phyloP scores from a whole-genome alignment of 2,329 filamentous ascomycete species.

The Aspergillus japonicus region DNA sequence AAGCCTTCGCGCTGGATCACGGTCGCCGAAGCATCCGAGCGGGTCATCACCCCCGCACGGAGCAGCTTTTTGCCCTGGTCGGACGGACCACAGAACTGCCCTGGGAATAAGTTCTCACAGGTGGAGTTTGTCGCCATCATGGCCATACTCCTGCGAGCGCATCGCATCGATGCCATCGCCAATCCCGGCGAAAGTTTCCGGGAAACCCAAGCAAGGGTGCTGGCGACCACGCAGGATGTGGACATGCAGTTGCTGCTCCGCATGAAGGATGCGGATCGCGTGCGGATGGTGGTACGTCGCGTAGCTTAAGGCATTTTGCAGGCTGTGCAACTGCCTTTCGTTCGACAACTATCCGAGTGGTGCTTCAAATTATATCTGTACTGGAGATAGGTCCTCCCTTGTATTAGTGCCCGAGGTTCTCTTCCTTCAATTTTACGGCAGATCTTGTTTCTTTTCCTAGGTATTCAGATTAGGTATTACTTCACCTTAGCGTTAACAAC shows the following conservation, averaged over 20 bases:
- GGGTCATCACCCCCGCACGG: neutral
- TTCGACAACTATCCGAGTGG: too few relatives aligned
- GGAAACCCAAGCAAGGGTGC: neutral
- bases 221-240: conserved; percentile 2
- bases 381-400: too few relatives aligned
- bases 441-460: too few relatives aligned
- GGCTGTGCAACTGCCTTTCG: too few relatives aligned
- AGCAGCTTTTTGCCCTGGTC: conserved; percentile 9
- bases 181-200: neutral
- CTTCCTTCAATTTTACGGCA: too few relatives aligned
- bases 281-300: neutral
- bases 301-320: neutral
- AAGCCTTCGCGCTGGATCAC: conserved; percentile 4
- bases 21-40: neutral
- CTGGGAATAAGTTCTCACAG: conserved; percentile 3
- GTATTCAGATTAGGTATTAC: too few relatives aligned
- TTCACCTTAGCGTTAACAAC: too few relatives aligned
- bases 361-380: too few relatives aligned
- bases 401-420: too few relatives aligned
- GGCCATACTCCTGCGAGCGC: neutral
- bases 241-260: conserved; percentile 1
- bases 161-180: neutral
- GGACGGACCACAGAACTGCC: conserved; percentile 6
- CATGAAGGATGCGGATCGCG: conserved; percentile 4
- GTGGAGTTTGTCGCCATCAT: conserved; percentile 10